Percentiles rank a stretch among this genome's conserved stretches.
Evolutionary conservation across 139 green algal species (phyloP).

Genomic region (Dunaliella primolecta): DNA sequence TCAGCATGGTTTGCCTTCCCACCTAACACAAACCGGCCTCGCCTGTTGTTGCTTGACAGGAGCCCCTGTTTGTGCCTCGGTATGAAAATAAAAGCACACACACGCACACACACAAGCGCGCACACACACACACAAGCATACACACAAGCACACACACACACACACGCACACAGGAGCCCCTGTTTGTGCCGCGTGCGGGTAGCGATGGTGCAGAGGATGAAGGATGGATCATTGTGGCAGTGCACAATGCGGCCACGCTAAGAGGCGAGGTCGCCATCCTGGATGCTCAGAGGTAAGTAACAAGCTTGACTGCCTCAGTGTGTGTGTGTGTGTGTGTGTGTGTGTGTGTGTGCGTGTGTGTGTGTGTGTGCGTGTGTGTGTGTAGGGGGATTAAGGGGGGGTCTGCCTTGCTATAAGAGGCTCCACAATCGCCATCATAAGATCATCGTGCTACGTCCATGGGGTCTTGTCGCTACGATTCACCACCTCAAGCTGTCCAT

Average conservation of each 20-base stretch:
- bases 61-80: too few species aligned
- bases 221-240: conserved; percentile 63
- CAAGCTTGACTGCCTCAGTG: conserved; percentile 8
- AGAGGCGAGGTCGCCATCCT: conserved; percentile 45
- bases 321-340: conserved; percentile 22
- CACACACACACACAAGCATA: too few species aligned
- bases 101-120: too few species aligned
- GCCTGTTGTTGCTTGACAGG: too few species aligned
- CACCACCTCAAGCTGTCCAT: not conserved
- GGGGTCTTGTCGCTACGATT: not conserved
- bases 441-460: not conserved
- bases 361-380: conserved; percentile 20
- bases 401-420: not conserved
- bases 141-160: too few species aligned
- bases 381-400: too few species aligned
- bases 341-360: conserved; percentile 16
- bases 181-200: conserved; percentile 59
- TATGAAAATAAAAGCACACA: too few species aligned
- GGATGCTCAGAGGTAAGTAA: conserved; percentile 35
- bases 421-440: not conserved
- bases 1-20: too few species aligned
- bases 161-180: conserved; percentile 58
- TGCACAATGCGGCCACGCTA: conserved; percentile 52
- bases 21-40: too few species aligned
- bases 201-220: conserved; percentile 51